Percentiles rank a stretch among this genome's conserved stretches.
phyloP scores from a whole-genome alignment of 331 rosid genomes.

The Saraca asoca region DNA sequence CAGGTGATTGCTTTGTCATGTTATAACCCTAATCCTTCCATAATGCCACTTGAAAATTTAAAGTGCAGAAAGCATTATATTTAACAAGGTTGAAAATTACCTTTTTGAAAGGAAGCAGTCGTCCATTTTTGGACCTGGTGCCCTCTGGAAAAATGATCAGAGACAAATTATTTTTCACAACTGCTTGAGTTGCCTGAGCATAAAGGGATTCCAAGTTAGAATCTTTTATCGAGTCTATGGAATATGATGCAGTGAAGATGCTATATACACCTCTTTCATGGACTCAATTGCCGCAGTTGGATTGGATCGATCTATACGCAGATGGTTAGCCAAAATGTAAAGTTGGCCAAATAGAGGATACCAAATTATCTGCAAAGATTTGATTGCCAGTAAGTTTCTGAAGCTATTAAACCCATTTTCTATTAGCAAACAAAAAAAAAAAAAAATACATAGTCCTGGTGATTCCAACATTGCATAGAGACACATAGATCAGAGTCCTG shows the following conservation, averaged over 20 bases:
- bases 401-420: constrained; percentile 17
- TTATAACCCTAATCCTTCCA: neutral
- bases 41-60: constrained; percentile 4
- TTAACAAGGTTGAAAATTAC: constrained; percentile 30
- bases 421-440: constrained; percentile 24
- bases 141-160: constrained; percentile 62
- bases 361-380: constrained; percentile 58
- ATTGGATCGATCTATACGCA: constrained; percentile 71
- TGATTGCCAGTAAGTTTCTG: neutral
- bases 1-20: constrained; percentile 6
- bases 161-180: constrained; percentile 48
- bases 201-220: constrained; percentile 26
- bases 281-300: constrained; percentile 57
- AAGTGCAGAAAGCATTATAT: constrained; percentile 4
- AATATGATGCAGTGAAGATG: constrained; percentile 1
- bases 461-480: constrained; percentile 14
- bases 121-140: constrained; percentile 55
- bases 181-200: constrained; percentile 51
- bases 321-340: constrained; percentile 65
- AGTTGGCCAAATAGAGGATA: constrained; percentile 71
- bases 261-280: constrained; percentile 53
- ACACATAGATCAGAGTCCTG: constrained; percentile 2
- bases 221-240: neutral
- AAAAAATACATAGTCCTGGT: neutral
- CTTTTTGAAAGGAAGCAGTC: constrained; percentile 62